Evolutionary conservation across 2,329 filamentous ascomycete genomes (phyloP), one percentile per base, ranked within the genome.

Genomic region (Aspergillus quadrilineatus): DNA sequence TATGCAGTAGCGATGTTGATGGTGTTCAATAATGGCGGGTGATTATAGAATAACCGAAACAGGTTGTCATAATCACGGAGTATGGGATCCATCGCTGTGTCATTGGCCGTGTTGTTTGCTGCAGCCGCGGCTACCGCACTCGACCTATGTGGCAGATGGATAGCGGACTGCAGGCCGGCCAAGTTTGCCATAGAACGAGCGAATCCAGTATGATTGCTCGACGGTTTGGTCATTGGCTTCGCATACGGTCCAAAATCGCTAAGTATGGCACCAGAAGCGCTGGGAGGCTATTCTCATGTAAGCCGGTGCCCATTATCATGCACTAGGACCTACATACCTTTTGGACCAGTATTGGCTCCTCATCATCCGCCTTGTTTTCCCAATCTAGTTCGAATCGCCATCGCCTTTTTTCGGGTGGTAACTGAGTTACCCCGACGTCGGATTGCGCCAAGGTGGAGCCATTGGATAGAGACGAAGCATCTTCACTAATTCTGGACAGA

Each of bases 31-130:
- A 85, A 70, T 0, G 93, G 93, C 0, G 91, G 79, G 71, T 95
- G 90, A 73, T 97, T 96, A 80, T 97, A 97, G 79, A 97, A 96
- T 60, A 94, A 89, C 66, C 92, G 89, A 72, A 97, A 95, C 22
- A 97, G 82, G 72, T 97, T 97, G 72, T 96, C 92, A 74, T 97
- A 97, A 76, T 97, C 90, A 65, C 90, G 89, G 46, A 97, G 81
- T 22, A 92, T 82, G 62, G 95, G 90, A 66, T 90, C 81, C 43
- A 79, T 75, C 15, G 79, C 79, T 53, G 90, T 85, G 46, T 84
- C 81, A 57, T 57, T 57, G 55, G 55, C 41, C 29, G 45, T 41
- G 30, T 43, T 41, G 45, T 53, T 57, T 53, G 50, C 46, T 57
- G 50, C 55, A 39, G 50, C 55, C 44, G 55, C 50, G 45, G 29